Conservation (phyloP, 257 asterid species). For the Plantago major region DNA sequence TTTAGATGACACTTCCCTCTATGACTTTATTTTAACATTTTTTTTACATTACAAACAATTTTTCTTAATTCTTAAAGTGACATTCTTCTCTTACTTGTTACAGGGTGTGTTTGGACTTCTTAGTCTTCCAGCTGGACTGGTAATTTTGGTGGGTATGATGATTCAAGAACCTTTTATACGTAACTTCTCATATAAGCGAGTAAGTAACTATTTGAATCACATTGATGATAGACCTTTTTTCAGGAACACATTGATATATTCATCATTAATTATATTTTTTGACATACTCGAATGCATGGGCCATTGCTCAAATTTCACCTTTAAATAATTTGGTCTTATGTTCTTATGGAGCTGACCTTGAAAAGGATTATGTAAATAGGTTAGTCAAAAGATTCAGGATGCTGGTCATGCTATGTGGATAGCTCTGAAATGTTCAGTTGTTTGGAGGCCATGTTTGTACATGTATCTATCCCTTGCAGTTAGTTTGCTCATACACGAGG, state of each 20-base stretch:
- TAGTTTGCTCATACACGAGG: slow-evolving; percentile 79
- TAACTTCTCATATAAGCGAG: slow-evolving; percentile 41
- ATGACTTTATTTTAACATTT: too few species aligned
- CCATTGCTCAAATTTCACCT: not conserved
- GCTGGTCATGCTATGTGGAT: slow-evolving; percentile 79
- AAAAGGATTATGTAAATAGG: slow-evolving; percentile 36
- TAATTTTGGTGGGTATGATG: slow-evolving; percentile 48
- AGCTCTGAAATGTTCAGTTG: slow-evolving; percentile 57
- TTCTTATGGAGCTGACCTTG: slow-evolving; percentile 16
- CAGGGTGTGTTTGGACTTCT: slow-evolving; percentile 53
- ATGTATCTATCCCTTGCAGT: slow-evolving; percentile 79
- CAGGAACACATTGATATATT: not conserved
- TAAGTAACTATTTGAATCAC: slow-evolving; percentile 25
- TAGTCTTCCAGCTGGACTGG: slow-evolving; percentile 51
- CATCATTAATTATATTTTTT: not conserved
- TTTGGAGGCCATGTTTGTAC: slow-evolving; percentile 91
- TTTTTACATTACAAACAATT: too few species aligned
- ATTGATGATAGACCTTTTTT: not conserved
- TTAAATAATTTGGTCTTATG: slow-evolving; percentile 6
- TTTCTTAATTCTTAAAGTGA: too few species aligned
- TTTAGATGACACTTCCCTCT: too few species aligned
- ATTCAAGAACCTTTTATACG: slow-evolving; percentile 43
- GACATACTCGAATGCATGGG: not conserved
- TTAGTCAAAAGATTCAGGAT: slow-evolving; percentile 52
- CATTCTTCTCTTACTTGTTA: slow-evolving; percentile 1